Evolutionary conservation across 257 asterid genomes (phyloP).

Genomic region (Cordia subcordata): DNA sequence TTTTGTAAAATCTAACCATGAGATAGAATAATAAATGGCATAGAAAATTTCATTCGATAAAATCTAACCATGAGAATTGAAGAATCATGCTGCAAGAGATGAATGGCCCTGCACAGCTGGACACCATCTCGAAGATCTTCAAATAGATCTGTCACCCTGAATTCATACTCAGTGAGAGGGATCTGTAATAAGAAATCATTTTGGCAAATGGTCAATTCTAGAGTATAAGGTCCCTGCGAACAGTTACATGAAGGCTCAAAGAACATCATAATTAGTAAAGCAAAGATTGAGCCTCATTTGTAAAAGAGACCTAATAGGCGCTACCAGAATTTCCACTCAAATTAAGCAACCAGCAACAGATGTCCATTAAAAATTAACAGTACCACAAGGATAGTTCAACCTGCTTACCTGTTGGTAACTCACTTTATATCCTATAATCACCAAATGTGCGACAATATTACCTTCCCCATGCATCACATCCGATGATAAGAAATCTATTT

Average conservation of each 20-base stretch:
- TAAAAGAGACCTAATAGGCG: background rate
- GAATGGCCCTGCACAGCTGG: slow-evolving; percentile 78
- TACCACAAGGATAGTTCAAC: slow-evolving; percentile 10
- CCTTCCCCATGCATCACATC: slow-evolving; percentile 99
- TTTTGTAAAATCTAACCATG: too few relatives aligned
- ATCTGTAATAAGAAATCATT: slow-evolving; percentile 40
- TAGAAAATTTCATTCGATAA: background rate
- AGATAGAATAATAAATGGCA: background rate
- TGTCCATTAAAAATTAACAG: background rate
- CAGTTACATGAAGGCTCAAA: background rate
- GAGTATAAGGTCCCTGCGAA: background rate
- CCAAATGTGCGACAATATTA: slow-evolving; percentile 77
- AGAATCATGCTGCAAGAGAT: slow-evolving; percentile 68
- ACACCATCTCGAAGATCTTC: slow-evolving; percentile 84
- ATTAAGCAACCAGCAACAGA: slow-evolving; percentile 8
- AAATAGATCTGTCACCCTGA: slow-evolving; percentile 61
- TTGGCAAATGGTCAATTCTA: background rate
- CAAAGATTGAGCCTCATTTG: background rate
- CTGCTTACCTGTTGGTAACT: slow-evolving; percentile 73
- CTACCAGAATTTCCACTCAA: slow-evolving; percentile 1
- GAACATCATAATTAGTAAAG: background rate
- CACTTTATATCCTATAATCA: slow-evolving; percentile 79
- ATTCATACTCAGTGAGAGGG: slow-evolving; percentile 68
- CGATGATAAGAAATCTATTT: slow-evolving; percentile 66
- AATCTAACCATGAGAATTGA: slow-evolving; percentile 69